These are phyloP conservation scores for Amylocarpus encephaloides DNA, from an alignment of 2,329 filamentous ascomycete species.

Conservation along the genomic window DNA sequence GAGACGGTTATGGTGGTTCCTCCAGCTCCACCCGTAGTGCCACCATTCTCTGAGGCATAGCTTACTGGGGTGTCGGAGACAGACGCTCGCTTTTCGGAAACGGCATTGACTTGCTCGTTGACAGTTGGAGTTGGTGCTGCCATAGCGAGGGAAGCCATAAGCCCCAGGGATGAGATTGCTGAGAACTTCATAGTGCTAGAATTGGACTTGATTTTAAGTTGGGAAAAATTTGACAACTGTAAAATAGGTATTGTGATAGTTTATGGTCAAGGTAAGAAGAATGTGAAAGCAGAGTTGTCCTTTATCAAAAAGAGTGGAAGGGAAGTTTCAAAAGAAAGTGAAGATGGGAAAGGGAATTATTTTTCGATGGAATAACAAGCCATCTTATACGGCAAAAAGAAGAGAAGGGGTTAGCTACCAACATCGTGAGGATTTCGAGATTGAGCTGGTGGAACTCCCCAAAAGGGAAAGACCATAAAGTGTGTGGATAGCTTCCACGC, in stretches of 20 bases:
- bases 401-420: not conserved
- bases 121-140: conserved; percentile 46
- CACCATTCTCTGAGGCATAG: conserved; percentile 36
- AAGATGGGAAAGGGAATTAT: not conserved
- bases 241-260: not conserved
- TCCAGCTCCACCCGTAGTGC: conserved; percentile 48
- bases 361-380: not conserved
- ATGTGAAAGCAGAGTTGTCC: not conserved
- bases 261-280: not conserved
- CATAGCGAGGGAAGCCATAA: conserved; percentile 38
- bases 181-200: conserved; percentile 43
- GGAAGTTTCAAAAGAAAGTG: not conserved
- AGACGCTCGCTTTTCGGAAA: conserved; percentile 38
- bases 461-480: not conserved
- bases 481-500: not conserved
- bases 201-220: not conserved
- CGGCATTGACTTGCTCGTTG: conserved; percentile 34
- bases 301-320: conserved; percentile 2
- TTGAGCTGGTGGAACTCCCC: not conserved
- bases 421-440: not conserved
- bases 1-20: conserved; percentile 49
- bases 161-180: conserved; percentile 38
- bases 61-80: conserved; percentile 24
- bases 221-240: not conserved
- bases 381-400: no score